Base-by-base conservation (phyloP, 2,329 filamentous ascomycete genomes). In the Neofusicoccum ribis region DNA sequence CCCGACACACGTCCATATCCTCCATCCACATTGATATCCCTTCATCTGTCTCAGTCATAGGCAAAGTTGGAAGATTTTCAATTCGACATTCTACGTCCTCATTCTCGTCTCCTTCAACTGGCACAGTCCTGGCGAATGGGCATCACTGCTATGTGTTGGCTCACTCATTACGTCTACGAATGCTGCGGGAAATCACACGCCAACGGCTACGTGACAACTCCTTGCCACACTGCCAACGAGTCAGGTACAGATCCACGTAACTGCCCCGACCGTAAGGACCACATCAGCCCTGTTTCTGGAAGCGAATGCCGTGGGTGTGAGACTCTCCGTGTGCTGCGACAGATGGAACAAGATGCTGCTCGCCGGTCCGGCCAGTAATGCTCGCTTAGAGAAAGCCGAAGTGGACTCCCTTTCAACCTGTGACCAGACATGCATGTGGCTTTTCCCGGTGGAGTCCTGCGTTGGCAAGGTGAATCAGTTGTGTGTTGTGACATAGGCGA, bases 91-190 rank as follows among this genome's bases (percentile, higher is more conserved):
- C 46, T 5, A 49, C 17, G 9, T 7, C 23, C 46, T 11, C 17
- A 7, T n/a, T 5, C 4, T 46, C 43, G 8, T 20, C 43, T 46
- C 15, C 1, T 12, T 46, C 12, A 20, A 49, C 11, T 49, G 50
- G 11, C 50, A 52, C 50, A 20, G 50, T 3, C 46, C 50, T 52
- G 17, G 31, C 23, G 4, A 61, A 61, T 17, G n/a, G 20, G 20
- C 15, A 4, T 8, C n/a, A n/a, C 20, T 43, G 37, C n/a, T 27
- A 63, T 63, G 61, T 63, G 61, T 37, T 63, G 61, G 61, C 20
- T 63, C 39, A 63, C 61, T 11, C 61, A 63, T 37, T 63, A 63
- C 39, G 37, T 56, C 12, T 54, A 52, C 39, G 61, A 20, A 7
- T 63, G 61, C 20, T 63, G 61, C n/a, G 39, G 49, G 12, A 63